A percentile compares a stretch with the other conserved stretches of the same genome.
Conservation (phyloP, 2,329 filamentous ascomycete species). For the Aspergillus sclerotialis region DNA sequence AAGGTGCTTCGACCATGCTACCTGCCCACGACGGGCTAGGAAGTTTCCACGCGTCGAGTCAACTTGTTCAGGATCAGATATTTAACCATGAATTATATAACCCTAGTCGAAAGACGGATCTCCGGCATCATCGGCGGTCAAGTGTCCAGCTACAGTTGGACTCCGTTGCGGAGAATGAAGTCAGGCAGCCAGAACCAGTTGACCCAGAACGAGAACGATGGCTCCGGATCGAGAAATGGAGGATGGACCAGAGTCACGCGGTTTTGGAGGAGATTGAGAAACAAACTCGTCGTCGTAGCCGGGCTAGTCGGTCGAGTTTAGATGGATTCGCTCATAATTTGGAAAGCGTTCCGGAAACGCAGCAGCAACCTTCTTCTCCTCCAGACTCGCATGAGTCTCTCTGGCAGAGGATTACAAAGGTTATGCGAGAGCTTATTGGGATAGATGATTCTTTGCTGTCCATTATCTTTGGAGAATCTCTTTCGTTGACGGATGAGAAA, state of each 20-base stretch:
- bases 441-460: constrained; percentile 81
- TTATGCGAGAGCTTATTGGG: constrained; percentile 83
- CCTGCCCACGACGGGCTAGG: constrained; percentile 89
- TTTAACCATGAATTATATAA: constrained; percentile 87
- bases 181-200: constrained; percentile 32
- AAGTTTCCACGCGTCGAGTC: constrained; percentile 64
- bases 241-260: constrained; percentile 79
- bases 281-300: constrained; percentile 62
- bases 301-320: constrained; percentile 15
- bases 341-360: constrained; percentile 38
- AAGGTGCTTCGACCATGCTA: constrained; percentile 63
- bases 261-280: constrained; percentile 83
- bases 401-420: constrained; percentile 74
- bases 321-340: constrained; percentile 8
- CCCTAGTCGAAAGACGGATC: constrained; percentile 52
- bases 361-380: constrained; percentile 42
- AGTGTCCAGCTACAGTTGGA: constrained; percentile 53
- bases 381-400: constrained; percentile 54
- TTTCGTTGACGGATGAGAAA: constrained; percentile 47
- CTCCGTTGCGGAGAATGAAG: constrained; percentile 50
- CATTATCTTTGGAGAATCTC: constrained; percentile 73
- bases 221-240: constrained; percentile 83
- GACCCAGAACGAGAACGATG: constrained; percentile 66
- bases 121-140: constrained; percentile 45
- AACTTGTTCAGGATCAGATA: constrained; percentile 67